Base-by-base conservation (phyloP, 768 basidiomycete genomes). In the Auriscalpium orientale region DNA sequence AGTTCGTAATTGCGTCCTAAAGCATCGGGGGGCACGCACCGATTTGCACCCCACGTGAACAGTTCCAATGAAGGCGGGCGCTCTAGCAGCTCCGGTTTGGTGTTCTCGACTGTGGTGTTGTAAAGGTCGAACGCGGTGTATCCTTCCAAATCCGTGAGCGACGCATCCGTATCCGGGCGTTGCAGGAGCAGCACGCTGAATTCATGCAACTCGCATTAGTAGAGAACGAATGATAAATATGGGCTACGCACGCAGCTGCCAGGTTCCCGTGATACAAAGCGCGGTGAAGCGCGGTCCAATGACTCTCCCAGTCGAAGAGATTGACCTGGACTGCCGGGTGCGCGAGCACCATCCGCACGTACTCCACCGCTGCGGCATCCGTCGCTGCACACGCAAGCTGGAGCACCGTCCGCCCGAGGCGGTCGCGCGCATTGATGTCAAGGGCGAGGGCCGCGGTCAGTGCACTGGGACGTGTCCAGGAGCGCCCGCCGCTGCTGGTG, bases 111-210 rank as follows among this genome's bases (percentile, higher is more conserved):
- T 15, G 61, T 62, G 1, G 61, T 55, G 67, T 97, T 97, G 72
- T 91, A 97, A 34, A 98, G 72, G 66, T 98, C 95, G 59, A 91
- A 91, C 0, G 93, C 84, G 1, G 91, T 92, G 67, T 95, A 87
- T 0, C 90, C 95, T 63, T 97, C 95, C 38, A 75, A 65, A 65
- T 97, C 95, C 66, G 91, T 91, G 56, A 89, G 60, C 4, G 78
- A 72, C 0, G 74, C 70, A 67, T 97, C 90, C 22, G 82, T 82
- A 65, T 95, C 92, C 18, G 78, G 63, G 36, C 84, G 81, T 64
- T 85, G 82, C 54, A 97, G 71, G 11, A 98, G 78, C 40, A 94
- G 74, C 46, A 89, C 70, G 4, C 88, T 91, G 54, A 60, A 61
- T 68, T 54, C 56, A 73, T 59, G 65, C 21, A 57, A 43, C 20